Base-by-base conservation (phyloP, 305 asterid genomes). In the Fraxinus angustifolia region DNA sequence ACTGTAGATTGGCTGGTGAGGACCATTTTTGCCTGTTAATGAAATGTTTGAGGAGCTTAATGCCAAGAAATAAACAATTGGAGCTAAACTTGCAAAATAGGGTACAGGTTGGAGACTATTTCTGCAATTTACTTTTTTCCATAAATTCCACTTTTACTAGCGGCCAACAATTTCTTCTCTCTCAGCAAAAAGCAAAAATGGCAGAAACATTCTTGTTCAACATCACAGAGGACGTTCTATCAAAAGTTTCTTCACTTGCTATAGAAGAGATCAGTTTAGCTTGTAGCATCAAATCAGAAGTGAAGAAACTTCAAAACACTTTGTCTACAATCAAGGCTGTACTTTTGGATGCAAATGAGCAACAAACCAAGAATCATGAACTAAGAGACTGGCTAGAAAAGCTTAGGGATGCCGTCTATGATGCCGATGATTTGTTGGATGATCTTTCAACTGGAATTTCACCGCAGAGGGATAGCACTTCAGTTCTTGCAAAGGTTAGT, bases 301-400 rank as follows among this genome's bases (percentile, higher is more conserved):
- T 87, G 67, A 81, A 35, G 17, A 88, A 83, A 71, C 89, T 88
- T 16, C 83, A 90, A 3, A 88, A 82, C 85, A 90, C 88, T 31
- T 77, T 88, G 35, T 85, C 92, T 88, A 88, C 91, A 80, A 85
- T 90, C 60, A 90, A 84, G 80, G 92, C 89, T 26, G 90, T 90
- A 14, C 88, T 90, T 80, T 68, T 83, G 72, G 92, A 88, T 77
- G 92, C 92, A 74, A 88, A 90, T 42, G 90, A 84, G 19, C 88
- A 88, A 73, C 88, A 85, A 72, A 76, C 82, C 82, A 85, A 84
- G 78, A 90, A 90, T 78, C 89, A 90, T 76, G 92, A 81, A 77
- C 88, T 90, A 2, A 80, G 85, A 75, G 86, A 88, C 65, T 90
- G 90, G 92, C 88, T 90, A 45, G 86, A 88, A 34, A 89, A 86